Evolutionary conservation across 2,329 filamentous ascomycete genomes (phyloP).

Genomic region (Ophiostoma fasciatum): DNA sequence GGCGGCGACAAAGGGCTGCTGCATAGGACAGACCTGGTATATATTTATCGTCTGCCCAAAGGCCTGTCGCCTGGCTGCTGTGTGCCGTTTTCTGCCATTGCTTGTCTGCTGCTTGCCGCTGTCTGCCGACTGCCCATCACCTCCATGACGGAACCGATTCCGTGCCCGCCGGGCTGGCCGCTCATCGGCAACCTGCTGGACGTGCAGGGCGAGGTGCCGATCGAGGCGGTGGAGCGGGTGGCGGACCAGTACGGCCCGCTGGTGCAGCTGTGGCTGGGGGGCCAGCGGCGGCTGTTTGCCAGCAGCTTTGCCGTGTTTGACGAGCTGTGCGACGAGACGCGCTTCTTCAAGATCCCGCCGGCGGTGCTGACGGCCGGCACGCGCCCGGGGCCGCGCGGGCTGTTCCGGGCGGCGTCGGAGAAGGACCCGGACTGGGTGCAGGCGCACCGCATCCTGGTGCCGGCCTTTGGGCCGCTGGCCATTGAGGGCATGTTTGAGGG

Average conservation of each 20-base stretch:
- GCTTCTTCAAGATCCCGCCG: constrained; percentile 11
- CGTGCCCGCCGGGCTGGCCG: constrained; percentile 10
- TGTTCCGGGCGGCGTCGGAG: constrained; percentile 9
- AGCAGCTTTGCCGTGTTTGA: constrained; percentile 10
- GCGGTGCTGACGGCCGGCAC: constrained; percentile 2
- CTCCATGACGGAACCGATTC: constrained; percentile 16
- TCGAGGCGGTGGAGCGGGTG: constrained; percentile 6
- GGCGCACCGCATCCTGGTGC: constrained; percentile 50
- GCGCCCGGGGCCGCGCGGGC: constrained; percentile 5
- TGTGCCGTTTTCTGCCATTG: no score
- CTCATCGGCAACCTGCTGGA: constrained; percentile 13
- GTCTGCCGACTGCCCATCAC: no score
- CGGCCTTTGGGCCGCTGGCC: constrained; percentile 53
- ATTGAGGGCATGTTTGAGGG: constrained; percentile 52
- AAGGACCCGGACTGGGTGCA: constrained; percentile 50
- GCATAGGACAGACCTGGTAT: no score
- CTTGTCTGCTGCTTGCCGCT: no score
- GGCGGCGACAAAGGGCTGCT: no score
- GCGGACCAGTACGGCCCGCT: constrained; percentile 11
- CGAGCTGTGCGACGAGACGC: constrained; percentile 13
- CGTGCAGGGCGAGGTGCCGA: constrained; percentile 9
- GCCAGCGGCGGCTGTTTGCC: constrained; percentile 5
- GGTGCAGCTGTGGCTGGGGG: constrained; percentile 6
- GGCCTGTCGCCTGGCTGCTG: no score
- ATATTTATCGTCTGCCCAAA: no score